A percentile compares a stretch with the other conserved stretches of the same genome.
Conservation (phyloP, 345 rosid species). For the Limnanthes douglasii region DNA sequence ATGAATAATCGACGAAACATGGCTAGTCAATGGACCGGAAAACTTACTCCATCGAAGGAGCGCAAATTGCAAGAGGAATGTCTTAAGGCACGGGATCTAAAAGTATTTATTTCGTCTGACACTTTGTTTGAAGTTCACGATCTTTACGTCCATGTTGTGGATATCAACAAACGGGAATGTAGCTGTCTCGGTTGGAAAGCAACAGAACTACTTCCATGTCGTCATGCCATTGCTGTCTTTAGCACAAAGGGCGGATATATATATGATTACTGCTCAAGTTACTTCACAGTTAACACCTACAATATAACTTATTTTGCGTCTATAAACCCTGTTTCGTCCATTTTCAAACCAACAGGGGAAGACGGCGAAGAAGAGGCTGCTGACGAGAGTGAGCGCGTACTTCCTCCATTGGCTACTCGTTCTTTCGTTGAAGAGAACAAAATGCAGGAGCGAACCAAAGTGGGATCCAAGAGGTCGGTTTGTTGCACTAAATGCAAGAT, state of each 20-base stretch:
- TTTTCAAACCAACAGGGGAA: too few relatives aligned
- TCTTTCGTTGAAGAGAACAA: slow-evolving; percentile 34
- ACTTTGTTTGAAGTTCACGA: slow-evolving; percentile 81
- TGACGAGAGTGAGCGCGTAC: slow-evolving; percentile 20
- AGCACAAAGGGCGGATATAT: slow-evolving; percentile 26
- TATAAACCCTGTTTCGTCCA: slow-evolving; percentile 29
- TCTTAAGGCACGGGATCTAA: slow-evolving; percentile 25
- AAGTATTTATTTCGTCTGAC: slow-evolving; percentile 68
- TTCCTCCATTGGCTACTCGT: slow-evolving; percentile 57
- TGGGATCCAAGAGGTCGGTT: slow-evolving; percentile 30
- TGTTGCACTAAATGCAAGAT: slow-evolving; percentile 66
- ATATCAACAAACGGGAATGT: slow-evolving; percentile 41
- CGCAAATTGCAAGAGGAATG: slow-evolving; percentile 41
- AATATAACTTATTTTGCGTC: slow-evolving; percentile 31
- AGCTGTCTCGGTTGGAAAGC: slow-evolving; percentile 66
- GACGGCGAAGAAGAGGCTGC: slow-evolving; percentile 22
- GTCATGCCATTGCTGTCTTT: slow-evolving; percentile 72
- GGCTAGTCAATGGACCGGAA: slow-evolving; percentile 38
- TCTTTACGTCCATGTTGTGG: slow-evolving; percentile 51
- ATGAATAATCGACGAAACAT: slow-evolving; percentile 27
- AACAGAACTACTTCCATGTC: slow-evolving; percentile 63
- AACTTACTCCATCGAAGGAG: slow-evolving; percentile 64
- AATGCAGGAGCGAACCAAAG: slow-evolving; percentile 22
- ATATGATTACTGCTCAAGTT: slow-evolving; percentile 55
- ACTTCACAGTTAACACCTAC: slow-evolving; percentile 43